These are phyloP conservation scores for Aspergillus campestris DNA, from an alignment of 495 filamentous ascomycete genomes.

Conservation along the genomic window DNA sequence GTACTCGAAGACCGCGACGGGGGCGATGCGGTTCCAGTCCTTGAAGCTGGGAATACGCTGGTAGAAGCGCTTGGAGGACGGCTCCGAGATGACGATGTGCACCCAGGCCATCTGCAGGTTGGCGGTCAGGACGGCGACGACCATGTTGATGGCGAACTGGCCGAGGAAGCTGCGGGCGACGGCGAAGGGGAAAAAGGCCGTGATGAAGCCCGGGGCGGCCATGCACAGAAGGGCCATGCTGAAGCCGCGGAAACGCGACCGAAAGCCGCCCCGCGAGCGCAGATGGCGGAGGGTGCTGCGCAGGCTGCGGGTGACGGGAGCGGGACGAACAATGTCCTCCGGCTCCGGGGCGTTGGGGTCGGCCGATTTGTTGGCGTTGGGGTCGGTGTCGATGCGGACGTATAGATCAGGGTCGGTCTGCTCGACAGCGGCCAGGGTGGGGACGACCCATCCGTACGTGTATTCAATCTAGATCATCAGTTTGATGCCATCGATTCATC, in stretches of 20 bases:
- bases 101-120: slow-evolving; percentile 51
- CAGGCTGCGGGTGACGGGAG: slow-evolving; percentile 53
- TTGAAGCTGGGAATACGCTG: slow-evolving; percentile 40
- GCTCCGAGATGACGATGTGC: slow-evolving; percentile 52
- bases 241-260: slow-evolving; percentile 52
- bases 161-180: slow-evolving; percentile 16
- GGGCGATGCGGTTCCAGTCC: slow-evolving; percentile 41
- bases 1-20: slow-evolving; percentile 40
- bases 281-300: slow-evolving; percentile 50
- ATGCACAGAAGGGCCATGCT: slow-evolving; percentile 24
- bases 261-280: slow-evolving; percentile 42
- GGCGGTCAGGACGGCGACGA: slow-evolving; percentile 36
- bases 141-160: slow-evolving; percentile 28
- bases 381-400: slow-evolving; percentile 34
- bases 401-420: slow-evolving; percentile 51
- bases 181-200: slow-evolving; percentile 18
- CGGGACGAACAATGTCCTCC: slow-evolving; percentile 10
- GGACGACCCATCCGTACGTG: slow-evolving; percentile 49
- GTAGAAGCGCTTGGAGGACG: slow-evolving; percentile 42
- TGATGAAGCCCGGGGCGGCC: slow-evolving; percentile 21
- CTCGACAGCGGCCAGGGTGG: slow-evolving; percentile 55
- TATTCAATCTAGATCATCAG: slow-evolving; percentile 37
- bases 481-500: background rate
- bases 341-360: slow-evolving; percentile 26
- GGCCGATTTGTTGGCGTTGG: slow-evolving; percentile 24